Base-by-base conservation (phyloP, 2,329 filamentous ascomycete genomes). In the Cryphonectria radicalis region DNA sequence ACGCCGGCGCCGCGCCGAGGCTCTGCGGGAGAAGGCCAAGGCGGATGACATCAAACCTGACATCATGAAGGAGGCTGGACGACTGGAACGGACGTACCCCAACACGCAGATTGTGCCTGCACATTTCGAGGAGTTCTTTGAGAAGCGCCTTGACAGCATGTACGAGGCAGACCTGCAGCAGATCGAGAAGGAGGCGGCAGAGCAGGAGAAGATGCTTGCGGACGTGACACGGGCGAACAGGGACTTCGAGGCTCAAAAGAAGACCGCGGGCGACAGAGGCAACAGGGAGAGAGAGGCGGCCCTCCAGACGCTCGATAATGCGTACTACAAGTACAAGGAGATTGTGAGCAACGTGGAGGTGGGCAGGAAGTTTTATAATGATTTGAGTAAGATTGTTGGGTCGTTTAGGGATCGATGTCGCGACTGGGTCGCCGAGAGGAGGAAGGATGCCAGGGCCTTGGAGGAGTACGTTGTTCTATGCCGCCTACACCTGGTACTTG, bases 251-350 rank as follows among this genome's bases (percentile, higher is more conserved):
- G 85, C 88, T 28, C 93, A 89, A 76, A 88, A 93, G 74, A 89
- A 91, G 68, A 87, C 86, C 55, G 90, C 91, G 4, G 92, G 85
- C n/a, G 85, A 85, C 46, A 83, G 84, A 22, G 87, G 87, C 63
- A 84, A 94, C 74, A 80, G 82, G 72, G 94, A 97, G 78, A 90
- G 96, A 19, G 95, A 98, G 79, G 88, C 92, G 75, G 94, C 94
- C 0, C 82, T 99, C 65, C 96, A 99, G 81, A 90, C 88, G 73
- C 85, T 99, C 13, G 95, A 98, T 80, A 94, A 93, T 74, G 95
- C 94, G 0, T 98, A 97, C 79, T 90, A 94, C 81, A 97, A 95
- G 82, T 98, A 98, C 84, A 97, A 97, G 82, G 95, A 99, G 80
- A 93, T 98, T 70, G 90, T 97, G 70, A 93, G 89, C 74, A 97